Conservation (phyloP, 495 filamentous ascomycete species). For the Hypoxylon rickii region DNA sequence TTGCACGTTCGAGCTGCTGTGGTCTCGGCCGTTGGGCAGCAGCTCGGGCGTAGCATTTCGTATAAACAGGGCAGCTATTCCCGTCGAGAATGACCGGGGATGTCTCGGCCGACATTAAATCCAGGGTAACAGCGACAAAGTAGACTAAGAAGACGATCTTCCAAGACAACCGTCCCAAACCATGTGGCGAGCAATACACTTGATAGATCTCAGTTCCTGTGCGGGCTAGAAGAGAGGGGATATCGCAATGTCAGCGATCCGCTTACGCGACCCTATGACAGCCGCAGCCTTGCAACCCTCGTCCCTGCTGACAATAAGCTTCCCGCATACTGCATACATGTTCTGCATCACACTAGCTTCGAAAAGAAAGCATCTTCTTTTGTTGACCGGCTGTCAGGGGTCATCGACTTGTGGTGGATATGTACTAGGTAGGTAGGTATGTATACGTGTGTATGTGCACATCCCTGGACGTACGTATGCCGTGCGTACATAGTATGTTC, state of each 20-base stretch:
- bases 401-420: too few species aligned
- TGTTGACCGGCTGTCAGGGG: constrained; percentile 2
- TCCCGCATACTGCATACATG: constrained; percentile 17
- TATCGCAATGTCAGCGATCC: constrained; percentile 14
- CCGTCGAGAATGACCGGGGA: not conserved
- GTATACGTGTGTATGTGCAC: not conserved
- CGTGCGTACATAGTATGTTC: not conserved
- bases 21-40: not conserved
- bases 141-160: not conserved
- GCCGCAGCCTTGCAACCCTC: constrained; percentile 10
- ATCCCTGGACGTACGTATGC: too few species aligned
- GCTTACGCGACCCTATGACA: constrained; percentile 26
- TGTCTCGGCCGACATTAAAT: constrained; percentile 8
- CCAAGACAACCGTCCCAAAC: not conserved
- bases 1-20: not conserved
- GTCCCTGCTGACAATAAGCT: constrained; percentile 15
- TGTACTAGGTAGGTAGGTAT: too few species aligned
- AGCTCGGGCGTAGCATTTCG: not conserved
- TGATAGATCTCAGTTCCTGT: constrained; percentile 15
- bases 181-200: not conserved
- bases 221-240: constrained; percentile 1
- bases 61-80: not conserved
- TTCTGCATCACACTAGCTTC: constrained; percentile 21
- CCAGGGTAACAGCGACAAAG: not conserved
- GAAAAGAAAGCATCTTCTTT: constrained; percentile 1